phyloP scores from a whole-genome alignment of 2,329 filamentous ascomycete genomes.

The Aspergillus latus region DNA sequence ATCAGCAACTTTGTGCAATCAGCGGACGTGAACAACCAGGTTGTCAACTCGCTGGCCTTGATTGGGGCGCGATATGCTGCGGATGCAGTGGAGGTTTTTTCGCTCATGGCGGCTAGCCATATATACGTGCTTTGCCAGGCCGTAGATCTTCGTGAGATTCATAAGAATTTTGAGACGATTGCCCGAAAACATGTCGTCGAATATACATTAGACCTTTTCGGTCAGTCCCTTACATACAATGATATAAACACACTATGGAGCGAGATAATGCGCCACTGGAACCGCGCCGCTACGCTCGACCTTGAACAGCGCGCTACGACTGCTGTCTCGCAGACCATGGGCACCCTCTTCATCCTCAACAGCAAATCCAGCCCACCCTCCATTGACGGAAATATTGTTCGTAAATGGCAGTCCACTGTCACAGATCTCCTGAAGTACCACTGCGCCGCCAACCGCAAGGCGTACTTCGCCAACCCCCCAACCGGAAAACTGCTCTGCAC shows the following conservation, averaged over 20 bases:
- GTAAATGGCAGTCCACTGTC: conserved; percentile 7
- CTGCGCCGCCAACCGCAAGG: conserved; percentile 18
- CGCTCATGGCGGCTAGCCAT: conserved; percentile 56
- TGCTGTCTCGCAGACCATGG: conserved; percentile 4
- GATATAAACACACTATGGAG: conserved; percentile 11
- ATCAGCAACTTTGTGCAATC: conserved; percentile 63
- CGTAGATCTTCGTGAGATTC: conserved; percentile 49
- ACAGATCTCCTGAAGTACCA: background rate
- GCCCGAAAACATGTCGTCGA: background rate
- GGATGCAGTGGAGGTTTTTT: conserved; percentile 57
- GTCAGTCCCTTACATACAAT: background rate
- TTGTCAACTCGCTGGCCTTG: conserved; percentile 65
- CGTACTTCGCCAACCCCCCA: conserved; percentile 13
- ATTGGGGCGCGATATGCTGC: conserved; percentile 58
- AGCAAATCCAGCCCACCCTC: background rate
- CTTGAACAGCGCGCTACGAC: conserved; percentile 15
- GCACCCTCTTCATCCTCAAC: conserved; percentile 9
- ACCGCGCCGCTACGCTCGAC: conserved; percentile 11
- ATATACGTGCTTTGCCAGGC: conserved; percentile 61
- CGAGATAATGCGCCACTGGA: conserved; percentile 22
- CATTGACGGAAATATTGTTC: background rate
- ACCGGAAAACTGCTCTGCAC: conserved; percentile 29
- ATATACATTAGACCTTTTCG: background rate
- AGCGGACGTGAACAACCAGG: conserved; percentile 68
- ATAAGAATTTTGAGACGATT: conserved; percentile 17